Conservation (phyloP, 768 basidiomycete genomes). For the Podaxis sp. region DNA sequence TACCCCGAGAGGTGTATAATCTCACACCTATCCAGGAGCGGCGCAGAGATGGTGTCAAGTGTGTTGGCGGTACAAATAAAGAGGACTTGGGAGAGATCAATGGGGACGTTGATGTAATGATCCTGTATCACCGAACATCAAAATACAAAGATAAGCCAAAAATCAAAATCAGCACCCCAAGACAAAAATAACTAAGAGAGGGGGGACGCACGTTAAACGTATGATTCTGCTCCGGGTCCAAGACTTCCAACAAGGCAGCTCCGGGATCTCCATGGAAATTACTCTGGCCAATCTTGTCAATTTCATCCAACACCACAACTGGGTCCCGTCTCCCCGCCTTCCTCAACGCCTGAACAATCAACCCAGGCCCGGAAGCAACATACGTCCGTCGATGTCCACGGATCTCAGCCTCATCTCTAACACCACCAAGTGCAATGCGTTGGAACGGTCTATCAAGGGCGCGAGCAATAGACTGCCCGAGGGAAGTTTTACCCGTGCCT, state of each 20-base stretch:
- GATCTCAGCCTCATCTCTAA: conserved; percentile 84
- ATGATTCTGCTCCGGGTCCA: conserved; percentile 94
- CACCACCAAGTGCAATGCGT: conserved; percentile 88
- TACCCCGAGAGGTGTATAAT: conserved; percentile 78
- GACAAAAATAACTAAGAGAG: background rate
- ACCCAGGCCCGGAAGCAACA: conserved; percentile 83
- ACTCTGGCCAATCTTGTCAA: conserved; percentile 86
- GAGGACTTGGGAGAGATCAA: conserved; percentile 84
- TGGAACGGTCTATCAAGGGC: conserved; percentile 86
- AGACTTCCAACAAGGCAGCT: conserved; percentile 86
- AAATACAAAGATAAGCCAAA: background rate
- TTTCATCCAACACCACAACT: conserved; percentile 86
- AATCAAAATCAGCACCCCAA: background rate
- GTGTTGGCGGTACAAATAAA: conserved; percentile 94
- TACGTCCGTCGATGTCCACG: conserved; percentile 71
- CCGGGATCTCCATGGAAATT: conserved; percentile 92
- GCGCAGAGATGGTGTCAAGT: conserved; percentile 85
- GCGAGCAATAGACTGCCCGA: conserved; percentile 86
- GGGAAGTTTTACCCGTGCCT: conserved; percentile 88
- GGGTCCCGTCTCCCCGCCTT: conserved; percentile 81
- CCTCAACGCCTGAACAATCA: conserved; percentile 83
- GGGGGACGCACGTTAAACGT: conserved; percentile 49
- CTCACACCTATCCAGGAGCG: conserved; percentile 89
- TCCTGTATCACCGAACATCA: conserved; percentile 39
- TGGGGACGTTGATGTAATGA: conserved; percentile 88